Evolutionary conservation across 371 early-diverging fungal species (phyloP), one percentile per base, ranked within the genome.

Genomic region (Mucor ambiguus): DNA sequence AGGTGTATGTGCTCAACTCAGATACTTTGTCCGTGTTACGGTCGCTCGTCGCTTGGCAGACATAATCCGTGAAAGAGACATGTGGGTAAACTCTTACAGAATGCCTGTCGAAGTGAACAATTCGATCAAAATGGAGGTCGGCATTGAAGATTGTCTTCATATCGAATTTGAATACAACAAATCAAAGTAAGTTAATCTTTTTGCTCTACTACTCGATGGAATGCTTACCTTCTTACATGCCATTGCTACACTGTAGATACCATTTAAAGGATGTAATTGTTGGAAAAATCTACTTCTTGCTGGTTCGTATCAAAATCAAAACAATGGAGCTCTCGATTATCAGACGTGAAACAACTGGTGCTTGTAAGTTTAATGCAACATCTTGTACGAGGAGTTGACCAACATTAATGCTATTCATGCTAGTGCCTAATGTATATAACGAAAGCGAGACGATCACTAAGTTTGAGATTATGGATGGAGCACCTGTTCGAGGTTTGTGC

Each of bases 401-500:
- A 12, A 49, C 11, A 22, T 26, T 49, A 24, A 49, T 49, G 12
- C 49, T 24, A 26, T 24, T 26, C 4, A 49, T 32, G 24, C 24
- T 49, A 76, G 95, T 93, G 33, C 97, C 96, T 14, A 98, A 96
- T 72, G 93, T 96, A 74, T 96, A 95, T 82, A 96, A 96, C 72
- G 98, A 98, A 82, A 96, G 94, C 74, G 98, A 99, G 78, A 98
- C 96, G 0, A 90, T 99, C 35, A 96, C 98, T 59, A 96, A 95
- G 78, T 98, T 95, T 73, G 98, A 99, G 75, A 98, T 99, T 72
- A 98, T 99, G 98, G 99, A 99, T 78, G 99, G 99, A 7, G 97
- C 98, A 24, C 98, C 99, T 28, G 96, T 97, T 9, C 84, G 95
- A 69, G 97, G 92, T 84, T 24, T 22, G 49, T 49, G 11, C 7